Evolutionary conservation across 202 grass and related monocot species (phyloP), one percentile per base, ranked within the genome.

Genomic region (Saccharum hybrid): DNA sequence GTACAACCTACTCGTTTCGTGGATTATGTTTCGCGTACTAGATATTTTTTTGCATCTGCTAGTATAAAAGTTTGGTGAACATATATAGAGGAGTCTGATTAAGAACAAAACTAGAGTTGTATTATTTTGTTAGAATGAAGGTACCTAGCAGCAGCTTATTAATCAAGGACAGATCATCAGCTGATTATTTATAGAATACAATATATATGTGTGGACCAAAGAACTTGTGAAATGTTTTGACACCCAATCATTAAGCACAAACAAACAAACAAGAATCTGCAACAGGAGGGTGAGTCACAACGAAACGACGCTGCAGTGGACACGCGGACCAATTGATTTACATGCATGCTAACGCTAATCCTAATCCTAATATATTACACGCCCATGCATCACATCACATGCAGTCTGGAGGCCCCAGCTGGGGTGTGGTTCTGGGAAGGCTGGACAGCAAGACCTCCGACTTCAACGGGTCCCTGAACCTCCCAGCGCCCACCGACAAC

Each of bases 381-480:
- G 49, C 15, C 15, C 49, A 52, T 52, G 6, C 12, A 28, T 12
- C 7, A 21, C 9, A 68, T 39, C 66, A 68, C 9, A 30, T 46
- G 10, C 21, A 72, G 70, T 73, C 70, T 7, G 70, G 88, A 37
- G 93, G 93, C 0, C 93, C 93, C 4, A 37, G 71, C 6, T 93
- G 88, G 90, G 73, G 7, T 6, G 84, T 91, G 7, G 49, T 82
- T 8, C 65, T 93, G 14, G 93, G 93, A 33, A 87, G 90, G 59
- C 79, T 90, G 49, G 90, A 96, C 70, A 23, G 93, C 84, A 85
- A 5, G 43, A 87, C 81, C 0, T 68, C 93, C 52, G 68, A 80
- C 74, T 73, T 89, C 26, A 68, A 23, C 15, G 90, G 68, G 14
- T 82, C 93, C 42, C 26, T 14, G 8, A 12, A 85, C 34, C 71